Percentiles rank a stretch among this genome's conserved stretches.
Conservation (phyloP, 345 rosid species). For the Linum usitatissimum region DNA sequence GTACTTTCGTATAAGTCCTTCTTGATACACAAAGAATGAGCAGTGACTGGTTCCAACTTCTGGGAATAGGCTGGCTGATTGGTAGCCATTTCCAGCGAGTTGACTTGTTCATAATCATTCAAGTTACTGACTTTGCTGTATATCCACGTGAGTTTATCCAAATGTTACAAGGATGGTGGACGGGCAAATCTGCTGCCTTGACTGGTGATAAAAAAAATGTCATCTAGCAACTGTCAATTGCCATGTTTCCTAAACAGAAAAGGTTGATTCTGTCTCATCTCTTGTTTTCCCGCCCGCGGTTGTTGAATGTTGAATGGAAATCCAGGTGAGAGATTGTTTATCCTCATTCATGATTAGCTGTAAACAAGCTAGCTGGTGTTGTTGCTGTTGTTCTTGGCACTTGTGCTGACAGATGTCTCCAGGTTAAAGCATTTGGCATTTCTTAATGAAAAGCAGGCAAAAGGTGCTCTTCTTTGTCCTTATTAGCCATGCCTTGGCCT, state of each 20-base stretch:
- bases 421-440: constrained; percentile 8
- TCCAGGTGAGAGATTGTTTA: not conserved
- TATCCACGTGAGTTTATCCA: too few relatives aligned
- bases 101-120: too few relatives aligned
- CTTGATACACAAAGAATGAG: not conserved
- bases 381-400: constrained; percentile 1
- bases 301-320: too few relatives aligned
- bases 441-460: constrained; percentile 14
- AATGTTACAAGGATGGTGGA: too few relatives aligned
- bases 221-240: too few relatives aligned
- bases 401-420: constrained; percentile 12
- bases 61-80: not conserved
- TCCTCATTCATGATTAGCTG: constrained; percentile 8
- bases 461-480: not conserved
- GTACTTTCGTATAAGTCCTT: not conserved
- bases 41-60: constrained; percentile 5
- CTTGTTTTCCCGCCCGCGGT: constrained; percentile 1
- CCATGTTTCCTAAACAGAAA: too few relatives aligned
- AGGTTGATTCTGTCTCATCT: not conserved
- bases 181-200: too few relatives aligned
- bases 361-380: constrained; percentile 16
- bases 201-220: too few relatives aligned
- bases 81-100: too few relatives aligned
- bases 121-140: too few relatives aligned
- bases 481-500: constrained; percentile 4